Percentiles rank a stretch among this genome's conserved stretches.
phyloP scores from a whole-genome alignment of 2,329 filamentous ascomycete species.

The Paraconiothyrium brasiliense region DNA sequence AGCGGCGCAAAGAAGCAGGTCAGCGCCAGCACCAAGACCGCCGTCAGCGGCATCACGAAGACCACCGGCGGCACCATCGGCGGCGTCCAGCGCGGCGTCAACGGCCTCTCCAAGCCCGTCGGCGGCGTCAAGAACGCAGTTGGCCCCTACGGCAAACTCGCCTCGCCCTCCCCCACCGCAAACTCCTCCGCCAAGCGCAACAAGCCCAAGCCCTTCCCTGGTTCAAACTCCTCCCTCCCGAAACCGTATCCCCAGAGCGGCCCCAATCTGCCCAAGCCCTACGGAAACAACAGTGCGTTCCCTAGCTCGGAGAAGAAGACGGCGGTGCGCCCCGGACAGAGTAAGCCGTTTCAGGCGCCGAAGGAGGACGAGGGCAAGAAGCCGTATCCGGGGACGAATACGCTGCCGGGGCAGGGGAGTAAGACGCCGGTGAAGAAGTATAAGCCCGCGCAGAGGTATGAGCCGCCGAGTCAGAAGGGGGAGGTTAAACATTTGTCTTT shows the following conservation, averaged over 20 bases:
- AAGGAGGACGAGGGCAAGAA: conserved; percentile 23
- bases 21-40: conserved; percentile 18
- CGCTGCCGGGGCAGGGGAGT: conserved; percentile 36
- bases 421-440: conserved; percentile 39
- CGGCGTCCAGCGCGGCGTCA: background rate
- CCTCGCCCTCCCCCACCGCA: background rate
- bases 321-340: conserved; percentile 36
- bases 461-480: conserved; percentile 35
- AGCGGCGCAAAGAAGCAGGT: conserved; percentile 33
- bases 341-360: conserved; percentile 38
- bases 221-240: background rate
- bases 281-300: conserved; percentile 6
- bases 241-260: conserved; percentile 18
- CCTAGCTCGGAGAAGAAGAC: conserved; percentile 39
- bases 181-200: conserved; percentile 2
- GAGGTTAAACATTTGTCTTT: conserved; percentile 41
- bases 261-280: conserved; percentile 21
- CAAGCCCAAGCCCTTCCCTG: conserved; percentile 20
- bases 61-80: background rate
- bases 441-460: conserved; percentile 37
- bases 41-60: background rate
- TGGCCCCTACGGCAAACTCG: background rate
- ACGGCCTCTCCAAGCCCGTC: background rate
- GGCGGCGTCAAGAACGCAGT: background rate
- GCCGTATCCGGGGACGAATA: conserved; percentile 44